These are phyloP conservation scores for Echria macrotheca DNA, from an alignment of 495 filamentous ascomycete genomes.

Conservation along the genomic window DNA sequence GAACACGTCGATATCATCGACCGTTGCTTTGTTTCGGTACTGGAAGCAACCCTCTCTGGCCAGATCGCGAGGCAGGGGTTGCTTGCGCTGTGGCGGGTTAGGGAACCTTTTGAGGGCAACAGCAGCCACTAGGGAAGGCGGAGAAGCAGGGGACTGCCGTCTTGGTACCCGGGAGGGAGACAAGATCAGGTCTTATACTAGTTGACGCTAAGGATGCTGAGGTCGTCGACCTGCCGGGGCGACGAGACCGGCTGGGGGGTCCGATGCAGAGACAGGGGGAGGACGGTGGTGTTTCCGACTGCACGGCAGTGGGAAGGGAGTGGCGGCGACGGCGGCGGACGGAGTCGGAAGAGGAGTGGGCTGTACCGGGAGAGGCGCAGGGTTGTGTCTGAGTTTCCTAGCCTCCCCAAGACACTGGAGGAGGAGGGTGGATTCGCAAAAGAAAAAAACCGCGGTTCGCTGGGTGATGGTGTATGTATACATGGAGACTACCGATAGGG, in stretches of 20 bases:
- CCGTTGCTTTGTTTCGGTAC: too few species aligned
- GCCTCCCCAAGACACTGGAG: slow-evolving; percentile 15
- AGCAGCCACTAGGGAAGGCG: slow-evolving; percentile 1
- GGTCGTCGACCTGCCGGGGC: slow-evolving; percentile 1
- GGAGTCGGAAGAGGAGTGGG: slow-evolving; percentile 6
- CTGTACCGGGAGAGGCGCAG: slow-evolving; percentile 15
- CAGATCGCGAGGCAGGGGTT: too few species aligned
- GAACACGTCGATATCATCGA: too few species aligned
- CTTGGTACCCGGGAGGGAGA: slow-evolving; percentile 18
- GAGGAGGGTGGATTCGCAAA: slow-evolving; percentile 11
- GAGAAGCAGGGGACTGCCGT: slow-evolving; percentile 18
- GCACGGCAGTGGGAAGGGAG: slow-evolving; percentile 5
- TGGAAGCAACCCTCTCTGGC: too few species aligned
- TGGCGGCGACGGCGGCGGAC: slow-evolving; percentile 4
- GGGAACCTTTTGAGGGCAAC: too few species aligned
- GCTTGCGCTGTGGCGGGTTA: too few species aligned
- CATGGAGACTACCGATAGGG: slow-evolving; percentile 22
- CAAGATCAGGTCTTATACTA: slow-evolving; percentile 21
- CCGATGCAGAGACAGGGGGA: too few species aligned
- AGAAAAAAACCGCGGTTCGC: slow-evolving; percentile 9
- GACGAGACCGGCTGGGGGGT: slow-evolving; percentile 5
- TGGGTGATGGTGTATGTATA: slow-evolving; percentile 17
- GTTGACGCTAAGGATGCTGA: background rate
- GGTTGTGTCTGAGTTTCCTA: slow-evolving; percentile 3
- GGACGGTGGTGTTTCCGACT: too few species aligned